Evolutionary conservation across 768 basidiomycete species (phyloP).

Genomic region (Galerina marginata): DNA sequence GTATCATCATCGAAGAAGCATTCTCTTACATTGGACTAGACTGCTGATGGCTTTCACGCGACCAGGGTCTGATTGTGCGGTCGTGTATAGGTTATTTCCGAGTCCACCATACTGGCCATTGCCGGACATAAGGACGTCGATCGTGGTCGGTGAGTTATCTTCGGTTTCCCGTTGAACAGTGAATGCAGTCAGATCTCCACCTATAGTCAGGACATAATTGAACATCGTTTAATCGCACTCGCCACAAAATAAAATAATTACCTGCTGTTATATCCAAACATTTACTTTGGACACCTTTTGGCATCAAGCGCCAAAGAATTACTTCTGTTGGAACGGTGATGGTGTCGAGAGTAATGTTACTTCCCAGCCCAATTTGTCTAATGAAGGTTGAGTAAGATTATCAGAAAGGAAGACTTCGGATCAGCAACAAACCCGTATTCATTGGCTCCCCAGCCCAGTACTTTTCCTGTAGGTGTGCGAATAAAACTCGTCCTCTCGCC

Average conservation of each 20-base stretch:
- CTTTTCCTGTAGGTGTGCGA: slow-evolving; percentile 67
- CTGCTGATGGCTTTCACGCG: slow-evolving; percentile 84
- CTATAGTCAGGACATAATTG: slow-evolving; percentile 36
- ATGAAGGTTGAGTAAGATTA: slow-evolving; percentile 8
- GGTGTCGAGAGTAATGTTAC: slow-evolving; percentile 61
- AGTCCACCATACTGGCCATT: slow-evolving; percentile 86
- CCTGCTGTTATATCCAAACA: slow-evolving; percentile 75
- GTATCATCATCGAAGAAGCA: slow-evolving; percentile 1
- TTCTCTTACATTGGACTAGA: slow-evolving; percentile 79
- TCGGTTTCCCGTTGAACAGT: slow-evolving; percentile 58
- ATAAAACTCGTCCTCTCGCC: slow-evolving; percentile 78
- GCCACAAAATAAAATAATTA: slow-evolving; percentile 27
- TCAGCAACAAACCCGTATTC: slow-evolving; percentile 67
- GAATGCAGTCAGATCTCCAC: slow-evolving; percentile 81
- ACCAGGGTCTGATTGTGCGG: slow-evolving; percentile 70
- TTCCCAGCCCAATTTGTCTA: slow-evolving; percentile 84
- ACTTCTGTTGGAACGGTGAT: slow-evolving; percentile 89
- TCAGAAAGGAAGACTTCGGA: background rate
- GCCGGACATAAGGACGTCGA: slow-evolving; percentile 73
- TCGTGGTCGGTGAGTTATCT: slow-evolving; percentile 27
- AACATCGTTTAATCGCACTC: background rate
- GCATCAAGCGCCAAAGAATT: slow-evolving; percentile 64
- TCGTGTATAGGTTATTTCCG: slow-evolving; percentile 71
- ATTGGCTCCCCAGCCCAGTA: slow-evolving; percentile 91
- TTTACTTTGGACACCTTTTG: slow-evolving; percentile 54